phyloP scores from a whole-genome alignment of 768 basidiomycete genomes.

The Pleurotus salmoneostramineus region DNA sequence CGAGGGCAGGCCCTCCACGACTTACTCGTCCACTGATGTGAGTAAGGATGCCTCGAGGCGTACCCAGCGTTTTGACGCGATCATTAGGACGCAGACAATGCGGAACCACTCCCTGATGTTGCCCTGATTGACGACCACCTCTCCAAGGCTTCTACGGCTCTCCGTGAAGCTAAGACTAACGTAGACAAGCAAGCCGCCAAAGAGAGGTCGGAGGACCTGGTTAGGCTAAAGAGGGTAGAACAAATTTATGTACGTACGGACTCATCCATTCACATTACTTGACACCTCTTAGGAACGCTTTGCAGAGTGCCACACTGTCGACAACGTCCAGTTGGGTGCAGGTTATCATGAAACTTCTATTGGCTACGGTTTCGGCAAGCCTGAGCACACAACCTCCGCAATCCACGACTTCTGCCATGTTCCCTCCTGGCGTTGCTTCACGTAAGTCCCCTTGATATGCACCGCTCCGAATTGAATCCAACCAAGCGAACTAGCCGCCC shows the following conservation, averaged over 20 bases:
- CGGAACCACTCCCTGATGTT: constrained; percentile 69
- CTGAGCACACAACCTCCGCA: constrained; percentile 59
- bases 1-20: constrained; percentile 51
- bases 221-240: constrained; percentile 87
- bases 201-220: constrained; percentile 73
- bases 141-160: constrained; percentile 52
- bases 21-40: constrained; percentile 35
- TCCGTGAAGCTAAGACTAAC: constrained; percentile 44
- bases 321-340: constrained; percentile 88
- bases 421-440: constrained; percentile 67
- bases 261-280: not conserved
- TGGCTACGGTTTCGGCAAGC: constrained; percentile 90
- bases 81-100: constrained; percentile 51
- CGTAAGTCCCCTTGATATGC: constrained; percentile 35
- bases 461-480: constrained; percentile 2
- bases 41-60: constrained; percentile 9
- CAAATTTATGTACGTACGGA: constrained; percentile 75
- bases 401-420: constrained; percentile 64
- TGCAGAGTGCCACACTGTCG: constrained; percentile 83
- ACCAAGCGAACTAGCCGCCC: constrained; percentile 30
- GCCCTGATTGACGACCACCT: constrained; percentile 72
- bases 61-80: constrained; percentile 1
- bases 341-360: constrained; percentile 85
- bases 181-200: constrained; percentile 59
- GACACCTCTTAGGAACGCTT: not conserved